Conservation (phyloP, 176 grass and related monocot genomes). For the Raddia distichophylla region DNA sequence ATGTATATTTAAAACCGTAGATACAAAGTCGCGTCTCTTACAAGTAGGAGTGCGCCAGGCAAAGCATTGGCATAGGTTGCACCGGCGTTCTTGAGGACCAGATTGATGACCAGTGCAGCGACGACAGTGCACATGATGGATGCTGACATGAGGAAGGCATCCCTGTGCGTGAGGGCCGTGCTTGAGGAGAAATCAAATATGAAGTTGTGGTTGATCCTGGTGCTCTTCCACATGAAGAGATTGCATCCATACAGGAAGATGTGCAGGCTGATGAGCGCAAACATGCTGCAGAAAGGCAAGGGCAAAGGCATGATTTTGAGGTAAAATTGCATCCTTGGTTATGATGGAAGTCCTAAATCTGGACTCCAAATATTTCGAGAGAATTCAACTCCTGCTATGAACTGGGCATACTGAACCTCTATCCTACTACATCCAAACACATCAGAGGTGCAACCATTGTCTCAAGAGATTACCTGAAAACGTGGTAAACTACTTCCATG, state of each 20-base stretch:
- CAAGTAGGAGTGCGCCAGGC: conserved; percentile 73
- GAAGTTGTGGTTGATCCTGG: conserved; percentile 87
- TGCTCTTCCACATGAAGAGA: conserved; percentile 80
- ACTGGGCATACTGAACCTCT: not conserved
- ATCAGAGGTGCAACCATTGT: not conserved
- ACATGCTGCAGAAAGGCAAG: conserved; percentile 61
- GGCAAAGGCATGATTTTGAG: not conserved
- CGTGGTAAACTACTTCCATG: conserved; percentile 82
- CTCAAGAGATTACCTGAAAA: conserved; percentile 69
- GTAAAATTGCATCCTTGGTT: not conserved
- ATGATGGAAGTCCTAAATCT: not conserved
- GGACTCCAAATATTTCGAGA: not conserved
- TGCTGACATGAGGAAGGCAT: conserved; percentile 84
- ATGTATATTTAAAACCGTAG: not conserved
- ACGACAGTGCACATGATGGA: conserved; percentile 83
- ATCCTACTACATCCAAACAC: not conserved
- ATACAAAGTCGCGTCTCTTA: conserved; percentile 34
- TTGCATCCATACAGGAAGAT: conserved; percentile 95
- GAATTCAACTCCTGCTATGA: not conserved
- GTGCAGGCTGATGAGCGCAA: conserved; percentile 88
- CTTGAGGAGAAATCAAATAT: conserved; percentile 75
- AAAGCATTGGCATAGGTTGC: conserved; percentile 60
- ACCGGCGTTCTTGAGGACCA: conserved; percentile 63
- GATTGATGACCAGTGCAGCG: conserved; percentile 62
- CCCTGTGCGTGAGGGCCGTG: conserved; percentile 76